Conservation (phyloP, 164 flowering plant genomes). For the Paratinospora sagittata region DNA sequence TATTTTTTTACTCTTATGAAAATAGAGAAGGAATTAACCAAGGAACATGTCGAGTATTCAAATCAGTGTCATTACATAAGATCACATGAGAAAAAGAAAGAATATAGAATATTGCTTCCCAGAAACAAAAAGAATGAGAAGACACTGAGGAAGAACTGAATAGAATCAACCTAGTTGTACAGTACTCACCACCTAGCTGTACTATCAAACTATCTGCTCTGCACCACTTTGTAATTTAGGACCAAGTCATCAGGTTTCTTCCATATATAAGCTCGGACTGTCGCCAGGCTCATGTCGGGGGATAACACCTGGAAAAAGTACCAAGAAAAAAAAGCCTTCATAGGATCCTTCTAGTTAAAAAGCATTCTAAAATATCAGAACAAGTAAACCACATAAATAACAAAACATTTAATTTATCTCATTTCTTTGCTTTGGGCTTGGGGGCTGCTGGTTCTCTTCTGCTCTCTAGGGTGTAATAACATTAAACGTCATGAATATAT, state of each 20-base stretch:
- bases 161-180: not conserved
- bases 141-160: not conserved
- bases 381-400: too few relatives aligned
- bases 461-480: too few relatives aligned
- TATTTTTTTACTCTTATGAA: too few relatives aligned
- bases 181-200: slow-evolving; percentile 23
- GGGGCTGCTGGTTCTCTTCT: too few relatives aligned
- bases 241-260: slow-evolving; percentile 93
- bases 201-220: slow-evolving; percentile 37
- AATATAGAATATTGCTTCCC: too few relatives aligned
- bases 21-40: not conserved
- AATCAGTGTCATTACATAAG: not conserved
- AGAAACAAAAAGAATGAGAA: not conserved
- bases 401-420: too few relatives aligned
- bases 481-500: too few relatives aligned
- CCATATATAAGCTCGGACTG: slow-evolving; percentile 90
- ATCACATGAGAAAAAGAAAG: not conserved
- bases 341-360: not conserved
- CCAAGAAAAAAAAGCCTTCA: not conserved
- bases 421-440: too few relatives aligned
- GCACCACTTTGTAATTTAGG: slow-evolving; percentile 73
- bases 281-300: slow-evolving; percentile 97
- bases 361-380: not conserved
- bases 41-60: not conserved
- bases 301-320: slow-evolving; percentile 55